Conservation (phyloP, 495 filamentous ascomycete genomes). For the Symbiotaphrina buchneri region DNA sequence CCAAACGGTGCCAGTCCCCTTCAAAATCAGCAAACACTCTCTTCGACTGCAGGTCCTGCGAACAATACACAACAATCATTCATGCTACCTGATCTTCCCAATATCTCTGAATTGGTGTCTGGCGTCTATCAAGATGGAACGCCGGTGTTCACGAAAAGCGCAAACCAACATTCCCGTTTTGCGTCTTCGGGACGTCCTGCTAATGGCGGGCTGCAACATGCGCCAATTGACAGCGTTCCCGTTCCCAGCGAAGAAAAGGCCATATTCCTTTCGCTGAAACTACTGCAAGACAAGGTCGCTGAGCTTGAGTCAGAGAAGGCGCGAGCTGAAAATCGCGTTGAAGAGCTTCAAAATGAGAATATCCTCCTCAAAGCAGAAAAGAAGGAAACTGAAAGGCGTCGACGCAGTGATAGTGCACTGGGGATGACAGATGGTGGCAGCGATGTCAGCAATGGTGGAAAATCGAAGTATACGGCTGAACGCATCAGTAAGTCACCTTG, state of each 20-base stretch:
- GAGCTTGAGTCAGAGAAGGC: constrained; percentile 13
- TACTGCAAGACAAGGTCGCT: constrained; percentile 40
- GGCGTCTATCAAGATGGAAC: constrained; percentile 44
- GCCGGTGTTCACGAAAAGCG: constrained; percentile 31
- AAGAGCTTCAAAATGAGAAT: constrained; percentile 33
- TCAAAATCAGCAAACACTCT: not conserved
- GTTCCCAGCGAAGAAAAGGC: constrained; percentile 48
- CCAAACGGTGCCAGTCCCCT: not conserved
- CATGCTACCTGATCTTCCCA: constrained; percentile 42
- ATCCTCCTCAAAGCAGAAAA: constrained; percentile 25
- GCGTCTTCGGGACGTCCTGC: constrained; percentile 16
- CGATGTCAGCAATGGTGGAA: constrained; percentile 15
- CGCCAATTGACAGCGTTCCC: constrained; percentile 33
- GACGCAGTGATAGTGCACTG: constrained; percentile 20
- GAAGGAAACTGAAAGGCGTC: constrained; percentile 17
- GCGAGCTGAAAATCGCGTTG: constrained; percentile 28
- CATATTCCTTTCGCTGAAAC: constrained; percentile 39
- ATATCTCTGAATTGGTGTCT: constrained; percentile 49
- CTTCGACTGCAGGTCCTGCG: not conserved
- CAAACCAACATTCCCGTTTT: constrained; percentile 32
- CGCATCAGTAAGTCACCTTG: constrained; percentile 11
- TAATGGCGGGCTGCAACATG: constrained; percentile 17
- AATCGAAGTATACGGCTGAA: constrained; percentile 6
- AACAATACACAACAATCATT: constrained; percentile 26
- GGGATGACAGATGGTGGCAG: constrained; percentile 13